A percentile compares a stretch with the other conserved stretches of the same genome.
Conservation (phyloP, 768 basidiomycete genomes). For the Leccinum rimulosum region DNA sequence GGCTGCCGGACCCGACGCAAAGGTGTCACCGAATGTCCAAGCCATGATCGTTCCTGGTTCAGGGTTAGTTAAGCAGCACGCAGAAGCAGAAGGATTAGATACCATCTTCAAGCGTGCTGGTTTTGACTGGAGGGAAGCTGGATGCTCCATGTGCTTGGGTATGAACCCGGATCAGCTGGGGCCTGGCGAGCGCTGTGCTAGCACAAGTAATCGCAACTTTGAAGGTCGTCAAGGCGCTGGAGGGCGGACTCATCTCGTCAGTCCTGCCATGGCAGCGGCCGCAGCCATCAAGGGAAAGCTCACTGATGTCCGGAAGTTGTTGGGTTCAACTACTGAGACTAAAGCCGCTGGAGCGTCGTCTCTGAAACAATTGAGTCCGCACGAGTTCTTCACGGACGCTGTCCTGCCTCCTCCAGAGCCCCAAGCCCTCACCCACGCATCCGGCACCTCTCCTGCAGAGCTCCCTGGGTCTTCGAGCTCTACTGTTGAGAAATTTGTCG, state of each 20-base stretch:
- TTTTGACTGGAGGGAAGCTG: slow-evolving; percentile 94
- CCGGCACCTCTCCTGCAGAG: slow-evolving; percentile 27
- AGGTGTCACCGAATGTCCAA: slow-evolving; percentile 69
- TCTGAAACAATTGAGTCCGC: slow-evolving; percentile 67
- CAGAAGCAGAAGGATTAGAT: slow-evolving; percentile 87
- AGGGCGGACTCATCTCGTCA: slow-evolving; percentile 85
- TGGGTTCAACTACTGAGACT: slow-evolving; percentile 46
- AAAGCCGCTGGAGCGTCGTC: slow-evolving; percentile 43
- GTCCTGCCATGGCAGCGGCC: slow-evolving; percentile 91
- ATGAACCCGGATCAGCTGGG: slow-evolving; percentile 93
- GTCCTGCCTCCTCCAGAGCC: slow-evolving; percentile 55
- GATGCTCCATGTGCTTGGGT: slow-evolving; percentile 94
- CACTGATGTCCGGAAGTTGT: slow-evolving; percentile 78
- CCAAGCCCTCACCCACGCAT: slow-evolving; percentile 34
- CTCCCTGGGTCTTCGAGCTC: slow-evolving; percentile 47
- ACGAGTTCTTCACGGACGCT: slow-evolving; percentile 76
- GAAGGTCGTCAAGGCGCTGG: slow-evolving; percentile 87
- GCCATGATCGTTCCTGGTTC: slow-evolving; percentile 95
- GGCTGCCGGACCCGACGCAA: slow-evolving; percentile 68
- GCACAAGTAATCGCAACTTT: slow-evolving; percentile 92
- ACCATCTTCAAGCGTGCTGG: slow-evolving; percentile 85
- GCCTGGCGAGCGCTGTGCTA: slow-evolving; percentile 83
- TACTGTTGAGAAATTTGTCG: slow-evolving; percentile 58
- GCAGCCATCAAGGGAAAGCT: slow-evolving; percentile 84
- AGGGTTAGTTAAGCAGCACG: slow-evolving; percentile 86